Base-by-base conservation (phyloP, 495 filamentous ascomycete species). In the Pyrenula aspistea region DNA sequence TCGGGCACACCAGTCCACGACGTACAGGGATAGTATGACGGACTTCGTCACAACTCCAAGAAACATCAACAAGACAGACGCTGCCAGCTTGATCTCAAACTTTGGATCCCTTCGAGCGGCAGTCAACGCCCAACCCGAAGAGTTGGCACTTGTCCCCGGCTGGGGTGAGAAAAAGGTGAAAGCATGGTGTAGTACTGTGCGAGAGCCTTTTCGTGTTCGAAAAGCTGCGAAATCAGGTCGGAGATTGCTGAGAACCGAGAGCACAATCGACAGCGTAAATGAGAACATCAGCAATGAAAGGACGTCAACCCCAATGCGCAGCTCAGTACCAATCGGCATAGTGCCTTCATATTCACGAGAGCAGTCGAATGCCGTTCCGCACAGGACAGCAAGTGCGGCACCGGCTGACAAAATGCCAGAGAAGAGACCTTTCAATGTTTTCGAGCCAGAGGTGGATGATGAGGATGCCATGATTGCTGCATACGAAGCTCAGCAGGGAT, bases 101-200 rank as follows among this genome's bases (percentile, higher is more conserved):
- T 97, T 96, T 73, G 94, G 94, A 2, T 92, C 84, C 56, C 66
- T 97, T 25, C 80, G 85, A 62, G 85, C 86, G 22, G 93, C 92
- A 0, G 73, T 97, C 31, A 97, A 96, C 72, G 91, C 89, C 12
- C 76, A 82, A 12, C 83, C 87, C 0, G 94, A 99, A 62, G 86
- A 94, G 68, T 74, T 97, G 50, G 77, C 81, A 24, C 67, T 87
- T 49, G 81, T 99, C 24, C 78, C 85, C 3, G 93, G 93, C 10
- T 97, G 91, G 91, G 93, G 93, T 19, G 88, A 95, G 73, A 92
- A 86, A 73, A 99, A 97, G 68, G 89, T 96, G 4, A 82, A 84
- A 63, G 77, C 78, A 55, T 97, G 92, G 89, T 86, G 81, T 63
- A 77, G 70, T 54, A 84, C 84, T 2, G 89, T 96, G 4, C 75